A percentile compares a stretch with the other conserved stretches of the same genome.
These are phyloP conservation scores for Rhododendron williamsianum DNA, from an alignment of 148 eudicot species.

Conservation along the genomic window DNA sequence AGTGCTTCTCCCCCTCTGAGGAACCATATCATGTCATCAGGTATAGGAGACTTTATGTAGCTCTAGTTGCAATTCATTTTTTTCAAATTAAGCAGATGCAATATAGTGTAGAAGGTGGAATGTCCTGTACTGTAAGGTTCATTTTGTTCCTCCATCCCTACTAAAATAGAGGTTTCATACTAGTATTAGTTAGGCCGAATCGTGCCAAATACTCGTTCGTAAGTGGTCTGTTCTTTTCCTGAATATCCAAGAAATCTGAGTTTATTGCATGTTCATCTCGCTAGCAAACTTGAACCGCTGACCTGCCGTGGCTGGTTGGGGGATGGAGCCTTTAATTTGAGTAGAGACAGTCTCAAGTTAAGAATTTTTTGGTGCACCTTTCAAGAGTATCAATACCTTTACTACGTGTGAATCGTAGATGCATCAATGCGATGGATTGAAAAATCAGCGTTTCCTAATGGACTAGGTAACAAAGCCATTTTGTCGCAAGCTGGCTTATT, in stretches of 20 bases:
- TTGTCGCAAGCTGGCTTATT: background rate
- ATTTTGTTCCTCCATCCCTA: background rate
- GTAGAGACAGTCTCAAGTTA: background rate
- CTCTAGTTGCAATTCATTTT: background rate
- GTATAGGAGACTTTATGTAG: background rate
- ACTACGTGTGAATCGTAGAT: background rate
- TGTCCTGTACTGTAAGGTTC: background rate
- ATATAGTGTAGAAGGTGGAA: background rate
- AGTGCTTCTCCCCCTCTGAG: constrained; percentile 15
- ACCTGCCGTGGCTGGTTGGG: background rate
- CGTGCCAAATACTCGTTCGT: background rate
- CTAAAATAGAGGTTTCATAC: background rate
- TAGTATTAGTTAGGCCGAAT: background rate
- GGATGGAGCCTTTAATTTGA: background rate
- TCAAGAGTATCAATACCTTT: background rate
- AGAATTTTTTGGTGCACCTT: background rate
- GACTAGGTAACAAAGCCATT: background rate
- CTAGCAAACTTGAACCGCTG: background rate
- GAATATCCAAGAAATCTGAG: background rate
- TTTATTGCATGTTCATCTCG: background rate
- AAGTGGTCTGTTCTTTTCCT: background rate
- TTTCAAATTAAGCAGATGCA: background rate
- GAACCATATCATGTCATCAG: background rate
- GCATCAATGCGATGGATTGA: background rate
- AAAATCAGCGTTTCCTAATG: background rate